Conservation (phyloP, 768 basidiomycete species). For the Suillus luteus region DNA sequence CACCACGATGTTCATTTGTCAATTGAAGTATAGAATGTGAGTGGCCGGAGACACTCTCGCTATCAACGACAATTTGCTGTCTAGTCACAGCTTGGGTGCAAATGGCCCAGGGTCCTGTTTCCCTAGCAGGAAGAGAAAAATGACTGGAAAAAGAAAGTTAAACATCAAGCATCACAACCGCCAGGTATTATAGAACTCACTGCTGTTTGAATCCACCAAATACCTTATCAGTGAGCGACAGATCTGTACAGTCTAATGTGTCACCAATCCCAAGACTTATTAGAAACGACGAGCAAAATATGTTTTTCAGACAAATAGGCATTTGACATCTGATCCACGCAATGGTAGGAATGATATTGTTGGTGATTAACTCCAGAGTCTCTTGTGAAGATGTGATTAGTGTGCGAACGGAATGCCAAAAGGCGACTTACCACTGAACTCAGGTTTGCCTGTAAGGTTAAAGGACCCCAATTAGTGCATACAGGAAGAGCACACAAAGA, state of each 20-base stretch:
- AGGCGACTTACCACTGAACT: too few relatives aligned
- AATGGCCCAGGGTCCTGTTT: background rate
- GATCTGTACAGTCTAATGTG: background rate
- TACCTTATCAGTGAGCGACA: background rate
- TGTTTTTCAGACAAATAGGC: background rate
- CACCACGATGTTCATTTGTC: background rate
- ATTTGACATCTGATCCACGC: background rate
- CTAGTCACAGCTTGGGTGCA: background rate
- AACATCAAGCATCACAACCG: background rate
- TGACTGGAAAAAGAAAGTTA: background rate
- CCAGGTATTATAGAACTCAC: background rate
- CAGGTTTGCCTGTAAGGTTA: too few relatives aligned
- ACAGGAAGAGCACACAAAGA: too few relatives aligned
- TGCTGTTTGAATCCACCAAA: background rate
- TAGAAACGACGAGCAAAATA: background rate
- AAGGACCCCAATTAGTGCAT: too few relatives aligned
- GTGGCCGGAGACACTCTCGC: background rate
- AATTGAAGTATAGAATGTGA: background rate
- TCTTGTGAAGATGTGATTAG: too few relatives aligned
- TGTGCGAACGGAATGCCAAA: too few relatives aligned
- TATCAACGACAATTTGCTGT: background rate
- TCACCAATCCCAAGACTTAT: background rate
- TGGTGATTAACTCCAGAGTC: background rate
- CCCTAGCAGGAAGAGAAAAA: background rate
- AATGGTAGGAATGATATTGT: background rate